Evolutionary conservation across 2,329 filamentous ascomycete species (phyloP), one percentile per base, ranked within the genome.

Genomic region (Corynespora cassiicola): DNA sequence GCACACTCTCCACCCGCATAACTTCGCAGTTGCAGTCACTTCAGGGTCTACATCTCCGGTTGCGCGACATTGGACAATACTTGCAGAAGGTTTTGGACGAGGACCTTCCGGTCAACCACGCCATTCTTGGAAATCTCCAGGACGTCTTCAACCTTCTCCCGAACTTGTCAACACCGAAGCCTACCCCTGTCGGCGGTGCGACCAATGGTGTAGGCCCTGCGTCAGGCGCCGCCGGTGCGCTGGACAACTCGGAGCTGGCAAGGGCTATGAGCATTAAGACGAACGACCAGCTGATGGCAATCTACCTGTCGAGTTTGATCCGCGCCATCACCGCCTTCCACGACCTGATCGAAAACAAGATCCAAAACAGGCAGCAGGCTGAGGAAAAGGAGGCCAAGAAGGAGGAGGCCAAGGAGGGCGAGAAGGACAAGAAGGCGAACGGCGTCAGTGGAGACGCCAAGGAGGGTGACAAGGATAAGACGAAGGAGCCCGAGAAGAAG

Each of bases 331-430:
- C 94, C 9, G 94, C 94, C 6, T 99, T 97, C 85, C 94, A 99
- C 70, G 94, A 99, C 68, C 75, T 99, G 55, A 99, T 99, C 54
- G 94, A 99, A 77, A 99, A 99, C 78, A 99, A 99, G 81, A 96
- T 97, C 56, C 92, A 97, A 76, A 99, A 99, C 75, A 83, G 92
- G 69, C 91, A 97, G 73, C 89, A 95, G 69, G 88, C 95, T 63
- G 94, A 97, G 65, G 94, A 99, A 64, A 92, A 92, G 74, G 92
- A 97, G 58, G 81, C 77, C 29, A 83, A 86, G 49, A 78, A 77
- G 52, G 76, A 79, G 22, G 78, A 78, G 50, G 72, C 72, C 39
- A 72, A 75, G 58, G 83, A 90, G 64, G 84, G 86, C 28, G 78
- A 78, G 31, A 87, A 87, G 63, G 85, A 84, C 53, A 70, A 75